Evolutionary conservation across 2,329 filamentous ascomycete species (phyloP).

Genomic region (Claviceps maximensis): DNA sequence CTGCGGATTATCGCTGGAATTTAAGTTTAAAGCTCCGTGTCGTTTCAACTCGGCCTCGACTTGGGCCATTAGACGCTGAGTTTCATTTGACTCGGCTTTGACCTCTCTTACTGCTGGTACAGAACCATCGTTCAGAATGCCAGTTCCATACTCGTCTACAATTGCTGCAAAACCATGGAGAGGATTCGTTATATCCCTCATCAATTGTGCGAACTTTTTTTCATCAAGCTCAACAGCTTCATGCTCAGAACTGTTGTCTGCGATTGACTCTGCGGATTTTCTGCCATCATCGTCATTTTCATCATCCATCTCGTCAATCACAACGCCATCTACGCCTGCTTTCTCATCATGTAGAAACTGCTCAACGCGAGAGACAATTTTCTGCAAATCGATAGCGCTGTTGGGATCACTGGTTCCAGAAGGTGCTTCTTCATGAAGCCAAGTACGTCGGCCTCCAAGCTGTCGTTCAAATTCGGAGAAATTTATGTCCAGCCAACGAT

Average conservation of each 20-base stretch:
- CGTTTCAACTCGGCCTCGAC: conserved; percentile 55
- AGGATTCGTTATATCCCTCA: conserved; percentile 82
- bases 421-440: conserved; percentile 19
- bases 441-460: conserved; percentile 38
- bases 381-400: conserved; percentile 64
- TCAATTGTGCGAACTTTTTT: conserved; percentile 70
- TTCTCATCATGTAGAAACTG: conserved; percentile 77
- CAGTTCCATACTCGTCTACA: not conserved
- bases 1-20: conserved; percentile 21
- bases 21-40: conserved; percentile 24
- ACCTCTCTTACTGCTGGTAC: not conserved
- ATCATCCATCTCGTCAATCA: conserved; percentile 57
- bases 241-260: conserved; percentile 41
- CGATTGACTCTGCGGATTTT: conserved; percentile 30
- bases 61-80: conserved; percentile 49
- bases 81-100: not conserved
- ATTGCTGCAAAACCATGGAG: conserved; percentile 13
- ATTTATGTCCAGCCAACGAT: conserved; percentile 84
- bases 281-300: conserved; percentile 43
- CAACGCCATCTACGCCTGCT: conserved; percentile 67
- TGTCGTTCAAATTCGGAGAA: conserved; percentile 82
- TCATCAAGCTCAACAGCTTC: conserved; percentile 73
- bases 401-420: conserved; percentile 50
- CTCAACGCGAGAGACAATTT: conserved; percentile 91
- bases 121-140: not conserved